phyloP scores from a whole-genome alignment of 345 rosid species.

The Acer negundo region DNA sequence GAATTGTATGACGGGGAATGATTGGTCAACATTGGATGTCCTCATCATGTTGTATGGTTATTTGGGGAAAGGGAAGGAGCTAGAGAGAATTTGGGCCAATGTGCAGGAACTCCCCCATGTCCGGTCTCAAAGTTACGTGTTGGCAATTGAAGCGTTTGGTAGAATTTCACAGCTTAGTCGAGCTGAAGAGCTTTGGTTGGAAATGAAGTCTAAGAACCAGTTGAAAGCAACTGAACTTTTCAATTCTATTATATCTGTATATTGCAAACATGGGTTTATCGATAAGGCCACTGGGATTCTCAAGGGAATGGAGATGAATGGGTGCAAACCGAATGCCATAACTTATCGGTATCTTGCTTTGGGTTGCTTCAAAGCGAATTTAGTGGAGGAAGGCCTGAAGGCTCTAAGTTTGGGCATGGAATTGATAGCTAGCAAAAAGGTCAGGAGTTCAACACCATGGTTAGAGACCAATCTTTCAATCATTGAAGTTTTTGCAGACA shows the following conservation, averaged over 20 bases:
- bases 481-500: conserved; percentile 70
- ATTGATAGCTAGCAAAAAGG: conserved; percentile 46
- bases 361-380: conserved; percentile 75
- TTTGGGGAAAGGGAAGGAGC: conserved; percentile 61
- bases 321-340: conserved; percentile 76
- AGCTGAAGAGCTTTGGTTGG: conserved; percentile 85
- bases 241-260: conserved; percentile 75
- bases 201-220: conserved; percentile 61
- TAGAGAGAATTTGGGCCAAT: conserved; percentile 62
- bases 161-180: conserved; percentile 50
- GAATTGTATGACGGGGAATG: conserved; percentile 62
- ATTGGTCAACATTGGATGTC: conserved; percentile 89
- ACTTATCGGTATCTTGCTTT: conserved; percentile 81
- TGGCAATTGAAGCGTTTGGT: conserved; percentile 81
- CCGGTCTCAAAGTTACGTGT: conserved; percentile 59
- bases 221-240: conserved; percentile 69
- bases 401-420: conserved; percentile 59
- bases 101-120: conserved; percentile 61
- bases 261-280: conserved; percentile 60
- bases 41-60: conserved; percentile 73
- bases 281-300: conserved; percentile 62
- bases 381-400: conserved; percentile 65
- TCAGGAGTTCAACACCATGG: conserved; percentile 80
- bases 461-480: conserved; percentile 80
- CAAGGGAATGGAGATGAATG: conserved; percentile 57